Evolutionary conservation across 106 monocot genomes (phyloP).

Genomic region (Dioscorea dumetorum): DNA sequence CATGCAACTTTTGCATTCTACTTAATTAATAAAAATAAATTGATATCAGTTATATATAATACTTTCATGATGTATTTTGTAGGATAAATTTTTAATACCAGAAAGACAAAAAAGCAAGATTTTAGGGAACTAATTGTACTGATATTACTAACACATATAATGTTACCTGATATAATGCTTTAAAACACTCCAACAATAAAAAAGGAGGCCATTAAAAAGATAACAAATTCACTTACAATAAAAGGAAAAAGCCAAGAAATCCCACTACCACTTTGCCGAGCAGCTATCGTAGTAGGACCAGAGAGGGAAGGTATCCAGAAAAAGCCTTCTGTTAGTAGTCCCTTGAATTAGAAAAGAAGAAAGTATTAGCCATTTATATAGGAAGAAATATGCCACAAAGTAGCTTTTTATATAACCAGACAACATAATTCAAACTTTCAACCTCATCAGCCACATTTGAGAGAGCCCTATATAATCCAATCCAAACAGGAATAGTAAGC

Average conservation of each 20-base stretch:
- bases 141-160: too few species aligned
- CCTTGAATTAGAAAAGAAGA: constrained; percentile 27
- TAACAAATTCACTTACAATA: constrained; percentile 40
- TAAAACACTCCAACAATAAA: too few species aligned
- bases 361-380: neutral
- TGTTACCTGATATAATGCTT: too few species aligned
- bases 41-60: too few species aligned
- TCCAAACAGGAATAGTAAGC: constrained; percentile 91
- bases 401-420: too few species aligned
- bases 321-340: constrained; percentile 90
- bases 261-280: constrained; percentile 85
- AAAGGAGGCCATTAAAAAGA: too few species aligned
- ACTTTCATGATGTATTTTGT: too few species aligned
- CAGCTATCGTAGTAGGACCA: constrained; percentile 83
- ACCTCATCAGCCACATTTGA: constrained; percentile 99
- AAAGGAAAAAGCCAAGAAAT: constrained; percentile 96
- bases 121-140: too few species aligned
- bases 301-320: constrained; percentile 96
- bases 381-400: neutral
- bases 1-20: too few species aligned
- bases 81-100: too few species aligned
- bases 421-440: neutral
- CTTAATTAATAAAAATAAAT: too few species aligned
- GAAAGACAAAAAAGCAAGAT: too few species aligned
- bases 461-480: constrained; percentile 94